A percentile compares a stretch with the other conserved stretches of the same genome.
Evolutionary conservation across 2,329 filamentous ascomycete species (phyloP).

Genomic region (Dactylonectria estremocensis): DNA sequence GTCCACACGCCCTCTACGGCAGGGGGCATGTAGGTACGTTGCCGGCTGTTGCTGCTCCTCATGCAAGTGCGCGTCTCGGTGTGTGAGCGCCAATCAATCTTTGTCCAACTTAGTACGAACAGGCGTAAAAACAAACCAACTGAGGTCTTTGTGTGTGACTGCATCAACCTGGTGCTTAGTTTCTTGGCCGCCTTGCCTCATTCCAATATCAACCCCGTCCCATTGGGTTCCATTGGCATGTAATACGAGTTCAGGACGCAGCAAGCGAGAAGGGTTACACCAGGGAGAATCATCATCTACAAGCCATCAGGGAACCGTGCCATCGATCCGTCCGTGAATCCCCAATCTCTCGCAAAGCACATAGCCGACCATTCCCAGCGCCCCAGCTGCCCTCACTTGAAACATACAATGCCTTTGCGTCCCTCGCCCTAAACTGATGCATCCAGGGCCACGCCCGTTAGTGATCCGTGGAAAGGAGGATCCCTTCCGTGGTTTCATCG

Average conservation of each 20-base stretch:
- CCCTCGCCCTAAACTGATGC: not conserved
- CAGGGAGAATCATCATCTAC: constrained; percentile 4
- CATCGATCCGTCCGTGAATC: constrained; percentile 5
- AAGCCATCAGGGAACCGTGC: not conserved
- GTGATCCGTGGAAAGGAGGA: constrained; percentile 10
- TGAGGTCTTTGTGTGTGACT: constrained; percentile 12
- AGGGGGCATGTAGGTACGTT: not conserved
- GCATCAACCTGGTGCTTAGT: constrained; percentile 15
- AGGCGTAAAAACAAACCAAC: constrained; percentile 3
- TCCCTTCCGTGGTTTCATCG: constrained; percentile 16
- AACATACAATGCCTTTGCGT: constrained; percentile 15
- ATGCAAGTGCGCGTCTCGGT: constrained; percentile 16
- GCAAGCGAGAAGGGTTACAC: constrained; percentile 9
- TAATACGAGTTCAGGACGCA: constrained; percentile 8
- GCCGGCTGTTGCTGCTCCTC: constrained; percentile 7
- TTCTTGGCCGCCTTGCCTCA: constrained; percentile 21
- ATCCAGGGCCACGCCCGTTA: constrained; percentile 7
- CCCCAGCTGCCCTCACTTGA: constrained; percentile 11
- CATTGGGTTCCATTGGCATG: not conserved
- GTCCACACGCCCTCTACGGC: constrained; percentile 11
- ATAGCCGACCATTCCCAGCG: constrained; percentile 2
- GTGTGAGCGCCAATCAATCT: constrained; percentile 29
- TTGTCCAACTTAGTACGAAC: not conserved
- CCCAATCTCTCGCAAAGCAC: constrained; percentile 16
- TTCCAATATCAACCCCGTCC: constrained; percentile 11